A percentile compares a stretch with the other conserved stretches of the same genome.
Evolutionary conservation across 2,329 filamentous ascomycete genomes (phyloP).

Genomic region (Endoconidiophora polonica): DNA sequence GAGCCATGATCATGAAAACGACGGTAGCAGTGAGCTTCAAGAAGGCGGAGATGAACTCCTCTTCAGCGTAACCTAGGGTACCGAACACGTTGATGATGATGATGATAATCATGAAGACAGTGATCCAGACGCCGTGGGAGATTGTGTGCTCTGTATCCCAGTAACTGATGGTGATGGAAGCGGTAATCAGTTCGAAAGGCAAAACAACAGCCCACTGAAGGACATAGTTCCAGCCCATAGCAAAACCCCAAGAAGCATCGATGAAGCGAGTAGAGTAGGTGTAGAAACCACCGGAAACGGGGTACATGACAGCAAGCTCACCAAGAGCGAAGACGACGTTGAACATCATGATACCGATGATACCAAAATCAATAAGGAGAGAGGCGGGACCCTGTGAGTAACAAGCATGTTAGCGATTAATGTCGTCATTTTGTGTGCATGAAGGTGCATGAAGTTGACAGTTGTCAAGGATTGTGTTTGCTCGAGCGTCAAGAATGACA

Average conservation of each 20-base stretch:
- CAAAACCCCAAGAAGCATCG: conserved; percentile 42
- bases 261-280: conserved; percentile 45
- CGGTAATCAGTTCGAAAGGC: conserved; percentile 34
- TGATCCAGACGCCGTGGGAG: conserved; percentile 34
- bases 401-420: conserved; percentile 3
- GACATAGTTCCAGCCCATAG: conserved; percentile 35
- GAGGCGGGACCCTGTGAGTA: conserved; percentile 23
- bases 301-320: conserved; percentile 44
- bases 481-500: no score
- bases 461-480: no score
- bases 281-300: conserved; percentile 46
- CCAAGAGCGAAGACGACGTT: conserved; percentile 44
- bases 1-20: conserved; percentile 44
- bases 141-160: conserved; percentile 28
- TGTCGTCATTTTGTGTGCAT: no score
- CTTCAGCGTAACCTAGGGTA: conserved; percentile 34
- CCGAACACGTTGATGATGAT: conserved; percentile 38
- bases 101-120: conserved; percentile 33
- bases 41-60: conserved; percentile 38
- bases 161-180: conserved; percentile 32
- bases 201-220: conserved; percentile 35
- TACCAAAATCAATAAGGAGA: conserved; percentile 33
- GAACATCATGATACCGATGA: conserved; percentile 45
- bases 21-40: conserved; percentile 41
- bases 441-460: no score